Evolutionary conservation across 352 stramenopile genomes (phyloP), one percentile per base, ranked within the genome.

Genomic region (Globisporangium spiculum): DNA sequence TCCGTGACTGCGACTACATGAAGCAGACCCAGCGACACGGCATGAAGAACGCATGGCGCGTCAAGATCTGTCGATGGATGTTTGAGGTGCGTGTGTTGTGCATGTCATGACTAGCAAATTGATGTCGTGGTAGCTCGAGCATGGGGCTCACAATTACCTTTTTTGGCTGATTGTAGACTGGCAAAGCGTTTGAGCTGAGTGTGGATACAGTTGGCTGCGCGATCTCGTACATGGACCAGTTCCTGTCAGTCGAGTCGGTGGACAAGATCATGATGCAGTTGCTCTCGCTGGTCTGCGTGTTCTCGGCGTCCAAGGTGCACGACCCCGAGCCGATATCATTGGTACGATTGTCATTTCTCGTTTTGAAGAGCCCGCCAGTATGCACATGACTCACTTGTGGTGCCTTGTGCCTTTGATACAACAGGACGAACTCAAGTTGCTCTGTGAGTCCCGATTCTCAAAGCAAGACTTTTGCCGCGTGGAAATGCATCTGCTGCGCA

Each of bases 1-100:
- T 53, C 38, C 75, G 77, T 36, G 72, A 88, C 62, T 69, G 72
- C 12, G 64, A 69, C 54, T 92, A 91, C 68, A 65, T 91, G 7
- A 53, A 62, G 1, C 59, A 63, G 3, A 76, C 84, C 22, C 86
- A 92, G 68, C 67, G 61, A 14, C 70, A 91, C 63, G 83, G 84
- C 56, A 91, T 94, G 81, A 84, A 83, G 55, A 41, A 74, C 46
- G 68, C 73, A 5, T 94, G 86, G 83, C 86, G 86, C 8, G 67
- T 80, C 24, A 88, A 88, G 59, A 89, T 94, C 55, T 90, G 81
- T 58, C 84, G 77, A 38, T 94, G 86, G 86, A 94, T 94, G 86
- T 87, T 92, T 56, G 80, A 77, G 68, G 68, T 74, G 50, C 26
- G 68, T 61, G 44, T 4, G 10, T 32, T 32, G 5, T 34, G 16